Evolutionary conservation across 306 rosid genomes (phyloP).

Genomic region (Psophocarpus tetragonolobus): DNA sequence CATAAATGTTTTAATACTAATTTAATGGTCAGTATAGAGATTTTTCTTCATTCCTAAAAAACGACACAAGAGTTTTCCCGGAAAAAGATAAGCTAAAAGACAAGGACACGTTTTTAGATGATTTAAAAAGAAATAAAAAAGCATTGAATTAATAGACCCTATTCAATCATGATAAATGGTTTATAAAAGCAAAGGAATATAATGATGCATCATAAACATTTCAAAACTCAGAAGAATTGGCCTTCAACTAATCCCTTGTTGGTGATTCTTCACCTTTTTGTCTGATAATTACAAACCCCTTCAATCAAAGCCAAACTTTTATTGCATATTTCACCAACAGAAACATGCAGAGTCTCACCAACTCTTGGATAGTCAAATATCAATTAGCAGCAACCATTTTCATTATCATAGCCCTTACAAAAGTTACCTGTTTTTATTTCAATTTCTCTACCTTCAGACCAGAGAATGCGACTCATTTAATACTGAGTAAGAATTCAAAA

Average conservation of each 20-base stretch:
- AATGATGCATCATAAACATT: neutral
- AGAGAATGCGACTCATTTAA: neutral
- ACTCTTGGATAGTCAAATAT: neutral
- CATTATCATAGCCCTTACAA: neutral
- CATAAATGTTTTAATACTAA: neutral
- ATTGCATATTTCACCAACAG: neutral
- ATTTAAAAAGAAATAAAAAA: neutral
- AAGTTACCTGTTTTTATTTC: constrained; percentile 32
- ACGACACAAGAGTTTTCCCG: neutral
- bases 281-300: neutral
- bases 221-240: neutral
- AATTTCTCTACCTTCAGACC: constrained; percentile 33
- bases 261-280: neutral
- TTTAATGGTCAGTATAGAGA: neutral
- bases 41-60: neutral
- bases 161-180: neutral
- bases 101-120: neutral
- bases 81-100: neutral
- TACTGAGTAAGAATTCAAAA: neutral
- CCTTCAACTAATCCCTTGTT: constrained; percentile 4
- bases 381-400: constrained; percentile 26
- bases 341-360: constrained; percentile 8
- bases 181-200: neutral
- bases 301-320: neutral
- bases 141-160: neutral